Conservation (phyloP, 2,329 filamentous ascomycete genomes). For the Alternaria sp. region DNA sequence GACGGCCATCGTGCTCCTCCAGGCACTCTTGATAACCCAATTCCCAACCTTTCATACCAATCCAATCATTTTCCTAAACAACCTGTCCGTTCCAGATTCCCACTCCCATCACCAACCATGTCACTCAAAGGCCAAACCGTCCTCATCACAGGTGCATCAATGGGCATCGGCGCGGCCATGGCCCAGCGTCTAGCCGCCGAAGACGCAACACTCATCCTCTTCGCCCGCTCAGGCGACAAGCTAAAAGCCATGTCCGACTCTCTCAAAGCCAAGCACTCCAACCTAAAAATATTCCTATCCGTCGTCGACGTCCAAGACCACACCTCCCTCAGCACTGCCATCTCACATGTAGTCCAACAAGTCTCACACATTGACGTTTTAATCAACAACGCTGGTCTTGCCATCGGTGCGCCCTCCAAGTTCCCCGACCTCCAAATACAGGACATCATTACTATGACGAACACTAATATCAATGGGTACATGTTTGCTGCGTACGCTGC, state of each 20-base stretch:
- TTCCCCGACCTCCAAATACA: slow-evolving; percentile 56
- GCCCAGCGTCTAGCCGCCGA: slow-evolving; percentile 51
- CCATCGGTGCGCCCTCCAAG: slow-evolving; percentile 55
- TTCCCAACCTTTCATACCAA: neutral
- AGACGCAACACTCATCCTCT: slow-evolving; percentile 55
- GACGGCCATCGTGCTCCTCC: neutral
- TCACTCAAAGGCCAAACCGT: slow-evolving; percentile 37
- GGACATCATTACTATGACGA: slow-evolving; percentile 57
- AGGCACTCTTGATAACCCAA: neutral
- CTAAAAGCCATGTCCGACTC: slow-evolving; percentile 30
- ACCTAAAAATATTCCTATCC: slow-evolving; percentile 36
- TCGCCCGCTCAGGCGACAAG: slow-evolving; percentile 51
- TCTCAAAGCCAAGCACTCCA: slow-evolving; percentile 15
- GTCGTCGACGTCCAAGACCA: slow-evolving; percentile 49
- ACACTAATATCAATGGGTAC: slow-evolving; percentile 60
- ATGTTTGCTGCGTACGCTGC: slow-evolving; percentile 59
- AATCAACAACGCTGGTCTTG: slow-evolving; percentile 61
- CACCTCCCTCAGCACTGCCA: slow-evolving; percentile 37
- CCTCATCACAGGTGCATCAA: slow-evolving; percentile 54
- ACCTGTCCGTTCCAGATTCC: neutral
- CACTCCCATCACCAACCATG: slow-evolving; percentile 23
- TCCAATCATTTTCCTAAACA: neutral
- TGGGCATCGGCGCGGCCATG: slow-evolving; percentile 60
- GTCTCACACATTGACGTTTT: slow-evolving; percentile 56
- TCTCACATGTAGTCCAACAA: slow-evolving; percentile 34